phyloP scores from a whole-genome alignment of 2,329 filamentous ascomycete genomes.

The Ceratocystis smalleyi region DNA sequence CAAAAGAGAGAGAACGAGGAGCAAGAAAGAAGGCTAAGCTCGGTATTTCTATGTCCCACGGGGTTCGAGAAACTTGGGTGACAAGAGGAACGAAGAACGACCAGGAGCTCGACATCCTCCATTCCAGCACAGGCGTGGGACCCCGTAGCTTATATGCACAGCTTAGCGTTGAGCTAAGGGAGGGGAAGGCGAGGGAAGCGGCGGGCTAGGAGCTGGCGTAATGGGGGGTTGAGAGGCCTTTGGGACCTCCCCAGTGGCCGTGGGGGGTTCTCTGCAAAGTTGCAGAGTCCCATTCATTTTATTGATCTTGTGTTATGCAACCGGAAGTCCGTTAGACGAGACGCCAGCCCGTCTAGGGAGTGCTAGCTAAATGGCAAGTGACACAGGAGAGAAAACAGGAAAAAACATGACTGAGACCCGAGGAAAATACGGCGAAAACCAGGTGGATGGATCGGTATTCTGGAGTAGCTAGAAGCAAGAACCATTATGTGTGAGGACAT shows the following conservation, averaged over 20 bases:
- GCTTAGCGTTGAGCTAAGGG: neutral
- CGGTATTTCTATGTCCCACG: neutral
- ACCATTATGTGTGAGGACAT: too few species aligned
- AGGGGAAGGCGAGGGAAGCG: neutral
- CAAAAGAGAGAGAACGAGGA: slow-evolving; percentile 16
- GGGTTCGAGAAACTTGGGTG: neutral
- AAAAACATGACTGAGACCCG: neutral
- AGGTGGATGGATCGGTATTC: neutral
- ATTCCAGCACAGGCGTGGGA: neutral
- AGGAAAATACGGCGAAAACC: neutral
- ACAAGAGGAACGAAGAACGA: neutral
- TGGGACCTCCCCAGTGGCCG: neutral
- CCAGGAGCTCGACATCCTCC: neutral
- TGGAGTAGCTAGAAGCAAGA: too few species aligned
- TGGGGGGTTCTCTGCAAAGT: neutral
- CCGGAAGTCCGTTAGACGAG: slow-evolving; percentile 3
- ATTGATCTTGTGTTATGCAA: neutral
- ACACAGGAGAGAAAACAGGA: neutral
- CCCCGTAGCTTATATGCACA: slow-evolving; percentile 1
- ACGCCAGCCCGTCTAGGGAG: neutral
- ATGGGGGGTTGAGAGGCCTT: neutral
- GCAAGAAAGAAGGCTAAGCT: slow-evolving; percentile 7
- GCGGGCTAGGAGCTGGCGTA: neutral
- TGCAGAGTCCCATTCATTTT: neutral
- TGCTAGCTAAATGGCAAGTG: neutral